Evolutionary conservation across 495 filamentous ascomycete genomes (phyloP).

Genomic region (Podospora fimiseda): DNA sequence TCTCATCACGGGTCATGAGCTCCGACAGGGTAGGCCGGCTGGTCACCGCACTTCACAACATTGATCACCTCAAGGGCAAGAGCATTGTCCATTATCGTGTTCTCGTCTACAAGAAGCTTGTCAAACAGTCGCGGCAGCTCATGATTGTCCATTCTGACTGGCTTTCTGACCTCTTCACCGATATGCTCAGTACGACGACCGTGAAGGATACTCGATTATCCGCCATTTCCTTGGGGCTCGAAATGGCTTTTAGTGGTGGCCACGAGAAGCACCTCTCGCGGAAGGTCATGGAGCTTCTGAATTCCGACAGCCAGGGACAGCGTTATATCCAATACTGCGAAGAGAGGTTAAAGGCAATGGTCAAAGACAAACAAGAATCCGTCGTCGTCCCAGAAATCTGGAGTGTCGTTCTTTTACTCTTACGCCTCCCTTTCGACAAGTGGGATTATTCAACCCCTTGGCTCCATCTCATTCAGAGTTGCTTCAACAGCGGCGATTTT

Average conservation of each 20-base stretch:
- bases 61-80: slow-evolving; percentile 71
- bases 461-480: slow-evolving; percentile 69
- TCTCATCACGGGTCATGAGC: slow-evolving; percentile 66
- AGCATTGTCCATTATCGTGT: slow-evolving; percentile 68
- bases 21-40: slow-evolving; percentile 58
- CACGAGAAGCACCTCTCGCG: slow-evolving; percentile 57
- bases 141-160: slow-evolving; percentile 66
- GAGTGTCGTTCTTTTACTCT: slow-evolving; percentile 71
- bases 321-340: slow-evolving; percentile 58
- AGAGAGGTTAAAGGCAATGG: slow-evolving; percentile 63
- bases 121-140: slow-evolving; percentile 57
- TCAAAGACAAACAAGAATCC: slow-evolving; percentile 54
- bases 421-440: slow-evolving; percentile 58
- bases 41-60: slow-evolving; percentile 57
- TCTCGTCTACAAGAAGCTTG: slow-evolving; percentile 65
- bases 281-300: slow-evolving; percentile 59
- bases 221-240: slow-evolving; percentile 67
- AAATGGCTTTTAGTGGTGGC: slow-evolving; percentile 58
- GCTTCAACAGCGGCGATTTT: slow-evolving; percentile 74
- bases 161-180: slow-evolving; percentile 73
- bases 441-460: slow-evolving; percentile 70
- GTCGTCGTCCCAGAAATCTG: slow-evolving; percentile 80
- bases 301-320: slow-evolving; percentile 47
- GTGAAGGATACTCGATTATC: slow-evolving; percentile 65
- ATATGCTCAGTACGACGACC: slow-evolving; percentile 58